Base-by-base conservation (phyloP, 805 yeast species). In the Starmerella apis region DNA sequence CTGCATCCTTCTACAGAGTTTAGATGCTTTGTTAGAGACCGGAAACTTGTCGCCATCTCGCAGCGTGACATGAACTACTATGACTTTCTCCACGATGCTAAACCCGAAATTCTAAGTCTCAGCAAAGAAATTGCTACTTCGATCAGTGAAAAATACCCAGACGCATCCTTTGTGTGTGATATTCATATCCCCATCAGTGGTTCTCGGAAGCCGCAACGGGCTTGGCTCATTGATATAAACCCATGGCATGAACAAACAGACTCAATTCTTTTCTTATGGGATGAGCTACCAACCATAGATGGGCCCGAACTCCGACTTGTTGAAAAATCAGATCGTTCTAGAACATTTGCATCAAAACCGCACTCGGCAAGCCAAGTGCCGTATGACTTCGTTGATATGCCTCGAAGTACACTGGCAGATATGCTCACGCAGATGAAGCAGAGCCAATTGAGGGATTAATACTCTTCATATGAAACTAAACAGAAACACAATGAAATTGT, bases 341-440 rank as follows among this genome's bases (percentile, higher is more conserved):
- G 86, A 0, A 70, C 90, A 27, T 87, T 87, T 69, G 81, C 86
- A 0, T 67, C 79, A 0, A 85, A 83, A 56, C 94, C 86, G 45
- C 90, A 86, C 61, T 78, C 94, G 2, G 95, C 90, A 59, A 86
- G 81, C 63, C 88, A 85, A 60, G 95, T 92, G 2, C 99, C 99
- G 0, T 72, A 76, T 47, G 99, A 92, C 60, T 78, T 92, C 19
- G 83, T 92, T 3, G 92, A 86, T 62, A 59, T 60, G 60, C 50
- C 54, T 9, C 36, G 46, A 1, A 53, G 51, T n/a, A 35, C 56
- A 14, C 22, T 58, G 20, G 52, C 47, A 33, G 61, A 56, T 10
- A 41, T 60, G 39, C 48, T 59, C 2, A 24, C 9, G 20, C 50
- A 54, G 19, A 50, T 59, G 53, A 50, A 53, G 24, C 53, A 45